These are phyloP conservation scores for Lolium rigidum DNA, from an alignment of 176 grass and related monocot genomes.

Conservation along the genomic window DNA sequence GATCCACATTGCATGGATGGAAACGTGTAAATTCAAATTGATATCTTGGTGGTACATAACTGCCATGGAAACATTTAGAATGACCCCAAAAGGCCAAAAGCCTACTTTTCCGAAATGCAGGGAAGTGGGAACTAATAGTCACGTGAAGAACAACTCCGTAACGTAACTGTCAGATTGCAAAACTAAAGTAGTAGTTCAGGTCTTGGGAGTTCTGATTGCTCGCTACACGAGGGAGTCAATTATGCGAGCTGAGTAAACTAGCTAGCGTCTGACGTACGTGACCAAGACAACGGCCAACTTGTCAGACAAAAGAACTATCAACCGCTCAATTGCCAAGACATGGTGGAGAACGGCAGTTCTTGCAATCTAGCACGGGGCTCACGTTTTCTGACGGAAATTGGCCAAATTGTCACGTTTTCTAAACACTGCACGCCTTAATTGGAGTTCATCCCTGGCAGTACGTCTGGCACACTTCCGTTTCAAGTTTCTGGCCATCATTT, in stretches of 20 bases:
- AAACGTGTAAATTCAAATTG: neutral
- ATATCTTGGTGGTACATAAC: neutral
- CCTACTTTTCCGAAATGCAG: neutral
- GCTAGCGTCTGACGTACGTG: neutral
- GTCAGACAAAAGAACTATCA: neutral
- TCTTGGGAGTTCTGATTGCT: neutral
- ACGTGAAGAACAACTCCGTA: neutral
- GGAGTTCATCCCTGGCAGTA: too few relatives aligned
- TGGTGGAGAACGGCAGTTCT: neutral
- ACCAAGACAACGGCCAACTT: neutral
- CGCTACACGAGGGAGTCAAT: neutral
- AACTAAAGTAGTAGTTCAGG: neutral
- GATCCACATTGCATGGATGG: neutral
- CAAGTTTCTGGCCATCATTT: neutral
- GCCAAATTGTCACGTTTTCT: neutral
- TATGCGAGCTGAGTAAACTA: neutral
- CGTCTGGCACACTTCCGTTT: neutral
- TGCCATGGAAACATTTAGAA: neutral
- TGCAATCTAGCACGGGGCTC: neutral
- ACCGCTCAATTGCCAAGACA: slow-evolving; percentile 14
- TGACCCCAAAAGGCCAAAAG: neutral
- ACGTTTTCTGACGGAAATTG: neutral
- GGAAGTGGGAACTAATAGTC: neutral
- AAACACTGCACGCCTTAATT: neutral
- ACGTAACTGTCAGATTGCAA: neutral